A percentile compares a stretch with the other conserved stretches of the same genome.
Conservation (phyloP, 345 rosid species). For the Dovyalis caffra region DNA sequence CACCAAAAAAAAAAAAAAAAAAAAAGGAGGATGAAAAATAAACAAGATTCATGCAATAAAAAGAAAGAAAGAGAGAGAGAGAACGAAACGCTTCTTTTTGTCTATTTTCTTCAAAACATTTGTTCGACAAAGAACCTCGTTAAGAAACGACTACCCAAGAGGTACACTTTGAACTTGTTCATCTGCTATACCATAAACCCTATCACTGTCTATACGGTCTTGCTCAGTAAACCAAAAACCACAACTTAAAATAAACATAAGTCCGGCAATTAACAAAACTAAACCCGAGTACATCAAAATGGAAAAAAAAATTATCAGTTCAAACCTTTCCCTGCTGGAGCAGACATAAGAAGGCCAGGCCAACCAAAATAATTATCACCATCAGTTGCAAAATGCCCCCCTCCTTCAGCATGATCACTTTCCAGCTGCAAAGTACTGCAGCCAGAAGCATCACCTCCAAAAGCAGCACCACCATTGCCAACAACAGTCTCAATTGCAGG, state of each 20-base stretch:
- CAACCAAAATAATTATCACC: conserved; percentile 41
- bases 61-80: background rate
- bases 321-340: conserved; percentile 43
- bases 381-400: conserved; percentile 28
- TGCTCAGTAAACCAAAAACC: background rate
- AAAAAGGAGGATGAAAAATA: no score
- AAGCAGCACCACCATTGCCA: conserved; percentile 10
- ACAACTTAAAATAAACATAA: background rate
- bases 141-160: conserved; percentile 11
- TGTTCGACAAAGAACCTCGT: background rate
- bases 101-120: background rate
- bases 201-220: background rate
- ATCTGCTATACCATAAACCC: background rate
- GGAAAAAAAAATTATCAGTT: conserved; percentile 28
- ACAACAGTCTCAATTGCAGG: conserved; percentile 30
- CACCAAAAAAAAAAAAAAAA: background rate
- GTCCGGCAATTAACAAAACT: background rate
- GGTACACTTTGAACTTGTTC: background rate
- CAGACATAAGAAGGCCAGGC: conserved; percentile 56
- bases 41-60: background rate
- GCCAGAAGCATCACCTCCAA: conserved; percentile 18
- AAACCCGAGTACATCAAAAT: background rate
- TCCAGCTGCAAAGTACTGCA: conserved; percentile 40
- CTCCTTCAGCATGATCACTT: conserved; percentile 21
- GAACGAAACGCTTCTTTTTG: no score